Conservation (phyloP, 768 basidiomycete genomes). For the Naganishia antarctica region DNA sequence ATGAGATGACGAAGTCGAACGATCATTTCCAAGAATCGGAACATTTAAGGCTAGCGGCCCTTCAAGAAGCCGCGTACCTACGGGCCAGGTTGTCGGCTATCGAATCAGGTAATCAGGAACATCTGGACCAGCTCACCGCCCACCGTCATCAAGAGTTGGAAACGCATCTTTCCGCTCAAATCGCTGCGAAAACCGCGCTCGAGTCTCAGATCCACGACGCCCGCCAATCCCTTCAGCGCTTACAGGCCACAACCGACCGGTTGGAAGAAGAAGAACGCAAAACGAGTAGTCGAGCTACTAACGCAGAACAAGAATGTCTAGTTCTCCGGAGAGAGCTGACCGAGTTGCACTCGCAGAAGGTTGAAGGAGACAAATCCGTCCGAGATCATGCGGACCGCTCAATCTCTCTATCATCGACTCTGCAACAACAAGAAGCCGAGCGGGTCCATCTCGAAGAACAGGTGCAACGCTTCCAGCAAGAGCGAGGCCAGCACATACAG, state of each 20-base stretch:
- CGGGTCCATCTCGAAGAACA: constrained; percentile 61
- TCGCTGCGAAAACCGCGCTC: not conserved
- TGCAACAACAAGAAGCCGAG: constrained; percentile 77
- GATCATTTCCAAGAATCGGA: constrained; percentile 58
- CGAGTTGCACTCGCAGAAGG: constrained; percentile 66
- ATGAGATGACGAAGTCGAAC: constrained; percentile 38
- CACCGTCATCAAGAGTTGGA: constrained; percentile 73
- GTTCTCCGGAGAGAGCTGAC: constrained; percentile 59
- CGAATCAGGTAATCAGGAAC: constrained; percentile 64
- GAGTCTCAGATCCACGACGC: not conserved
- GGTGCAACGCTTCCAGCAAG: constrained; percentile 64
- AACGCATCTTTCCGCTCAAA: constrained; percentile 56
- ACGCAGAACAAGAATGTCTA: constrained; percentile 66
- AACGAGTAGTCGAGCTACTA: constrained; percentile 55
- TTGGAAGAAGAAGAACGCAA: constrained; percentile 76
- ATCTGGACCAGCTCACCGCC: constrained; percentile 67
- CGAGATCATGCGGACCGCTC: constrained; percentile 74
- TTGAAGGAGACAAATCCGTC: constrained; percentile 57
- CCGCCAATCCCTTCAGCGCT: not conserved
- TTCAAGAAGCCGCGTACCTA: constrained; percentile 92
- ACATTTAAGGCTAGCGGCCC: constrained; percentile 71
- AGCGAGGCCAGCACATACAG: constrained; percentile 77
- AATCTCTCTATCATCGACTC: constrained; percentile 64
- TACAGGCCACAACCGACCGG: constrained; percentile 49
- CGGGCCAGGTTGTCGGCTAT: constrained; percentile 87